Evolutionary conservation across 768 basidiomycete genomes (phyloP).

Genomic region (Phaeotremella skinneri): DNA sequence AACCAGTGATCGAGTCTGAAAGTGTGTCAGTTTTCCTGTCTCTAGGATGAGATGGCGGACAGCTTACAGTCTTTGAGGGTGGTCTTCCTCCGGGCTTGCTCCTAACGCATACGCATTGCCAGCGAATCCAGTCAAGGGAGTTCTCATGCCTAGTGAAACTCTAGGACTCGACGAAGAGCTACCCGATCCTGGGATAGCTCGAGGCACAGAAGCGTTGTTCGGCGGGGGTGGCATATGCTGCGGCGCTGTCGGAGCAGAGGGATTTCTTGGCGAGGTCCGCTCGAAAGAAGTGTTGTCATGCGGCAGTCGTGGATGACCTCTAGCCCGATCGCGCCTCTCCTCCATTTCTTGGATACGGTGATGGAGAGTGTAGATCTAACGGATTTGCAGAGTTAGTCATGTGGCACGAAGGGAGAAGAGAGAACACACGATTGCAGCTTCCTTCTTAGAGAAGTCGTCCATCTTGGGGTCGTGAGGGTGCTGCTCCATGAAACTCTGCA

Average conservation of each 20-base stretch:
- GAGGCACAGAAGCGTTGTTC: constrained; percentile 2
- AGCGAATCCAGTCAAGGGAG: neutral
- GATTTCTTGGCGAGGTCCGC: constrained; percentile 5
- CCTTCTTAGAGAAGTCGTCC: constrained; percentile 48
- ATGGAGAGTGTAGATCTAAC: constrained; percentile 45
- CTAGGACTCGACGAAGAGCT: neutral
- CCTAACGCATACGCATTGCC: constrained; percentile 4
- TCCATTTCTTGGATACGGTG: constrained; percentile 37
- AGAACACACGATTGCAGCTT: constrained; percentile 39
- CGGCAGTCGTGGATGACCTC: constrained; percentile 11
- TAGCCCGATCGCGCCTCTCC: constrained; percentile 14
- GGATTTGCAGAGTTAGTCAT: neutral
- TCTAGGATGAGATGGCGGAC: neutral
- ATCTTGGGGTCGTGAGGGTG: constrained; percentile 40
- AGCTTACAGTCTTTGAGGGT: constrained; percentile 43
- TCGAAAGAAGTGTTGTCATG: constrained; percentile 36
- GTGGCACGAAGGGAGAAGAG: neutral
- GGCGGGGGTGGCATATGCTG: neutral
- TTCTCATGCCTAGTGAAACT: neutral
- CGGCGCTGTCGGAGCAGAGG: neutral
- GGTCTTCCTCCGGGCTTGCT: constrained; percentile 43
- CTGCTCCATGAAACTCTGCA: constrained; percentile 46
- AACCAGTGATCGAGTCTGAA: constrained; percentile 48
- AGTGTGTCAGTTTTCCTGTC: neutral
- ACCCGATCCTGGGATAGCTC: neutral